Evolutionary conservation across 768 basidiomycete genomes (phyloP), one percentile per base, ranked within the genome.

Genomic region (Daedalea quercina): DNA sequence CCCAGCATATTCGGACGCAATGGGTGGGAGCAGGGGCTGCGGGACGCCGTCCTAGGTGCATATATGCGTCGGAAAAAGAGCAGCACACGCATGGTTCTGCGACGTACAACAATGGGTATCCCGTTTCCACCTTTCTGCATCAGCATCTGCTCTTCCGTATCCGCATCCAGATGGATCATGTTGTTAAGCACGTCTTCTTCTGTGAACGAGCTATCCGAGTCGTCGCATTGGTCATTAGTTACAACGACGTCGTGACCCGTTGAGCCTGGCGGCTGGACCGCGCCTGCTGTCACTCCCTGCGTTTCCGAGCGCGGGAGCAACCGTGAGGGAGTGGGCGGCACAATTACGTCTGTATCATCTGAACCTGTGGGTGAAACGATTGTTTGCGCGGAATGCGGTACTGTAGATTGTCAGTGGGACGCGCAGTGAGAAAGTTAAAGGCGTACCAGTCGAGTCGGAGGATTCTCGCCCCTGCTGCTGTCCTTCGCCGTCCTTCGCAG

Each of bases 111-210:
- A 43, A 93, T 78, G 20, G 94, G 95, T 51, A 98, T 96, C 31
- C 95, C 95, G 54, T 87, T 85, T 7, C 95, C 94, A 31, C 94
- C 94, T 51, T 84, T 86, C 69, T 83, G 75, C 56, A 96, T 94
- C 48, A 97, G 75, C 58, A 84, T 75, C 59, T 93, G 89, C 65
- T 96, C 94, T 52, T 96, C 93, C 55, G 94, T 92, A 63, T 95
- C 90, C 59, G 79, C 79, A 51, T 80, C 79, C 20, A 78, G 68
- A 15, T 65, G 66, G 37, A 73, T 70, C 35, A 67, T 65, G 33
- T 79, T 79, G 52, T 85, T 79, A 43, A 76, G 71, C 31, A 84
- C 77, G 41, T 79, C 78, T 54, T 87, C 82, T 56, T 87, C 85
- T 3, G 80, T 81, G 58, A 84, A 82, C 61, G 78, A 62, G 73